phyloP scores from a whole-genome alignment of 371 early-diverging fungal genomes.

The Apophysomyces trapeziformis region DNA sequence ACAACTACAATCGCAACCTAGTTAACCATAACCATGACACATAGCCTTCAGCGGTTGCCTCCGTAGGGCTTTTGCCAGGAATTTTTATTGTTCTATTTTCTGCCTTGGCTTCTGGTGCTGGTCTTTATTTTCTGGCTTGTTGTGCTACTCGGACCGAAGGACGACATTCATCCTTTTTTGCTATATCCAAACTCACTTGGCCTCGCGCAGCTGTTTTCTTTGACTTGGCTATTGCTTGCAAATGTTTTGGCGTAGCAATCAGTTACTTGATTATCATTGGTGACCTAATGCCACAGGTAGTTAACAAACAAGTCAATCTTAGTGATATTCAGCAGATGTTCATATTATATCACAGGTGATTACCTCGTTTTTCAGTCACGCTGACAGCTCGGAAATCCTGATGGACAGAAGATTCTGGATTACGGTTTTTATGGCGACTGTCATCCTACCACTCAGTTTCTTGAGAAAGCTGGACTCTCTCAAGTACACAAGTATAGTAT shows the following conservation, averaged over 20 bases:
- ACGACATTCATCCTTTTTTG: conserved; percentile 88
- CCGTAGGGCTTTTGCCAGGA: conserved; percentile 87
- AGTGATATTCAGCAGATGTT: conserved; percentile 1
- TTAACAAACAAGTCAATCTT: background rate
- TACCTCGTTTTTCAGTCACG: conserved; percentile 33
- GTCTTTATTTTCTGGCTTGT: conserved; percentile 82
- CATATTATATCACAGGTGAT: conserved; percentile 29
- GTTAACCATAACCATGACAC: background rate
- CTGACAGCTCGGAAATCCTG: conserved; percentile 30
- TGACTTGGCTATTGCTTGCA: conserved; percentile 97
- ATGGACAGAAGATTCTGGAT: conserved; percentile 86
- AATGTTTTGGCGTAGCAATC: conserved; percentile 99
- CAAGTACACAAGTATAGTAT: conserved; percentile 92
- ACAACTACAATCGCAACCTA: background rate
- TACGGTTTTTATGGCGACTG: conserved; percentile 67
- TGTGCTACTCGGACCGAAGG: conserved; percentile 76
- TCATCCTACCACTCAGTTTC: conserved; percentile 82
- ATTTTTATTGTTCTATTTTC: conserved; percentile 79
- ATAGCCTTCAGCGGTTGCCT: conserved; percentile 84
- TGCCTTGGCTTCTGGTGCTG: conserved; percentile 76
- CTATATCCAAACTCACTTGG: conserved; percentile 89
- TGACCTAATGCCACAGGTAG: conserved; percentile 89
- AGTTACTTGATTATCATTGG: conserved; percentile 99
- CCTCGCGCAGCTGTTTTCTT: conserved; percentile 90
- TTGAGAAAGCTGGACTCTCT: conserved; percentile 91